A percentile compares a stretch with the other conserved stretches of the same genome.
phyloP scores from a whole-genome alignment of 192 early-diverging fungal genomes.

The Podila verticillata region DNA sequence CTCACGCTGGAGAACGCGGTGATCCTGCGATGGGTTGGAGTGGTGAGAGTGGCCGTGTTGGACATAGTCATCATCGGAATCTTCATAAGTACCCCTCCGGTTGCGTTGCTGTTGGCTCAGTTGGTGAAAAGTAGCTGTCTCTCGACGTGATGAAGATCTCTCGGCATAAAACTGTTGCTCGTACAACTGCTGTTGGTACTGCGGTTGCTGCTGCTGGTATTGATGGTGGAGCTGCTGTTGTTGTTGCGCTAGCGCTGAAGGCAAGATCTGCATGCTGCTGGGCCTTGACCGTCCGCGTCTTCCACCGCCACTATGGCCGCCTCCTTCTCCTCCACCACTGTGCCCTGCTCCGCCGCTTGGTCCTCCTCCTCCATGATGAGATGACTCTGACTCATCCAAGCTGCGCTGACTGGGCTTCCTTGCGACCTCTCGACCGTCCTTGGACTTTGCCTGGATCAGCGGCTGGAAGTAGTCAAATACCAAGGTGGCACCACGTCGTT shows the following conservation, averaged over 20 bases:
- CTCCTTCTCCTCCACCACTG: slow-evolving; percentile 14
- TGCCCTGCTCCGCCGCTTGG: slow-evolving; percentile 8
- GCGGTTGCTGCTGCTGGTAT: slow-evolving; percentile 35
- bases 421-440: slow-evolving; percentile 46
- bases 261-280: slow-evolving; percentile 29
- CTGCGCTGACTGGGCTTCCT: slow-evolving; percentile 34
- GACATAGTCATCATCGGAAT: slow-evolving; percentile 15
- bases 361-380: slow-evolving; percentile 19
- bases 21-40: not conserved
- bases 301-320: not conserved
- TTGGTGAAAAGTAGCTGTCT: slow-evolving; percentile 34
- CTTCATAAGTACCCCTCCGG: not conserved
- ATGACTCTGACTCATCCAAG: slow-evolving; percentile 30
- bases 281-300: slow-evolving; percentile 6
- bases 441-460: slow-evolving; percentile 44
- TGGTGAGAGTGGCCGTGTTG: not conserved
- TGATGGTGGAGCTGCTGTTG: slow-evolving; percentile 43
- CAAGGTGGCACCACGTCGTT: slow-evolving; percentile 61
- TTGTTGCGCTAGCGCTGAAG: slow-evolving; percentile 32
- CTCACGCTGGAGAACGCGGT: slow-evolving; percentile 35
- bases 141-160: slow-evolving; percentile 23
- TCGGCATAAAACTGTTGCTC: slow-evolving; percentile 45
- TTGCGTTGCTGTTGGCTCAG: slow-evolving; percentile 17
- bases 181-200: slow-evolving; percentile 39
- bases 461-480: slow-evolving; percentile 58